Conservation (phyloP, 495 filamentous ascomycete genomes). For the Penicillium ochrochloron region DNA sequence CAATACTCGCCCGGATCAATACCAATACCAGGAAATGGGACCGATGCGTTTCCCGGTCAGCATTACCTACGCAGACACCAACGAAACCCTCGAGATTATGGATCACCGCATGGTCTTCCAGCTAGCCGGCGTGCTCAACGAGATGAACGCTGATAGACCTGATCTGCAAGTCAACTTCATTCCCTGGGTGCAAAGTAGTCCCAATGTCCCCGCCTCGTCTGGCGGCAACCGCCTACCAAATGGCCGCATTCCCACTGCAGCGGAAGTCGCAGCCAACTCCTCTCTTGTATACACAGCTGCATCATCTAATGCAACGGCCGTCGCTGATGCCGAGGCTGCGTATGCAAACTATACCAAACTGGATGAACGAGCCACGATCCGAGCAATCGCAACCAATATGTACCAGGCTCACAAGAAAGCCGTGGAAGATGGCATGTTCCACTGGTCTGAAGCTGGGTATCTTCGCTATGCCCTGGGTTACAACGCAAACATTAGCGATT, state of each 20-base stretch:
- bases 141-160: constrained; percentile 54
- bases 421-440: constrained; percentile 41
- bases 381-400: constrained; percentile 59
- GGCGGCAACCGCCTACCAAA: constrained; percentile 57
- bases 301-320: constrained; percentile 41
- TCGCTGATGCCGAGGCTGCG: constrained; percentile 39
- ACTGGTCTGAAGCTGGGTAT: constrained; percentile 67
- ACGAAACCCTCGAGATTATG: constrained; percentile 58
- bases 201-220: constrained; percentile 56
- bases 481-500: constrained; percentile 59
- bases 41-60: constrained; percentile 67
- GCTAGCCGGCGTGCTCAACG: constrained; percentile 61
- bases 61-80: constrained; percentile 53
- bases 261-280: constrained; percentile 39
- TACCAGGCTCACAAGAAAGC: constrained; percentile 62
- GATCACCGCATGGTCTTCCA: constrained; percentile 69
- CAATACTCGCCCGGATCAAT: constrained; percentile 58
- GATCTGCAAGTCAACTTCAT: constrained; percentile 68
- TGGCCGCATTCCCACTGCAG: constrained; percentile 48
- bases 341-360: constrained; percentile 31
- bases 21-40: constrained; percentile 78
- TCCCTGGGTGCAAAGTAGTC: constrained; percentile 59
- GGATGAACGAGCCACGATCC: constrained; percentile 39
- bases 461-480: constrained; percentile 60
- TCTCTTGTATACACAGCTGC: constrained; percentile 36